Base-by-base conservation (phyloP, 2,329 filamentous ascomycete species). In the Chalara sp. region DNA sequence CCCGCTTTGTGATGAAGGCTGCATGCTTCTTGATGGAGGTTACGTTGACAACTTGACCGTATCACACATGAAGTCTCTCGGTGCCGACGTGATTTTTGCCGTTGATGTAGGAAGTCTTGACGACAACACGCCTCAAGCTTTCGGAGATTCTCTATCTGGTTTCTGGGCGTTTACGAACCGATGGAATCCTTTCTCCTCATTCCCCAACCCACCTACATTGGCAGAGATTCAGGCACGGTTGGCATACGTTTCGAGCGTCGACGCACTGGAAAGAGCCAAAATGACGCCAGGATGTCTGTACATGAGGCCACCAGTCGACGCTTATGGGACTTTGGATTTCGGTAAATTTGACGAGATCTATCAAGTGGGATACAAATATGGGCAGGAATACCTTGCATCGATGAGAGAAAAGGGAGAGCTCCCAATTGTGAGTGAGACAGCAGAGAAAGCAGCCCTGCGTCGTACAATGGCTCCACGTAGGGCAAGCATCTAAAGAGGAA, bases 41-140 rank as follows among this genome's bases (percentile, higher is more conserved):
- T 99, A 99, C 67, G 85, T 97, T 48, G 93, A 99, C 75, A 99
- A 99, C 61, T 73, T 99, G 52, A 97, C 93, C 0, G 95, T 99
- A 13, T 86, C 89, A 11, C 91, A 97, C 68, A 99, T 99, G 93
- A 96, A 95, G 68, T 86, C 84, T 3, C 78, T 99, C 0, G 93
- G 93, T 0, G 90, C 90, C 8, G 89, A 96, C 63, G 83, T 93
- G 43, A 95, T 99, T 56, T 96, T 99, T 66, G 93, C 93, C 1
- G 80, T 99, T 31, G 93, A 99, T 63, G 93, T 99, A 1, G 95
- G 95, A 29, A 84, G 89, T 7, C 74, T 97, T 2, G 92, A 99
- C 61, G 92, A 97, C 63, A 83, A 95, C 64, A 89, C 86, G 0
- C 93, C 93, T 0, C 95, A 99, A 68, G 79, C 80, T 1, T 99